phyloP scores from a whole-genome alignment of 768 basidiomycete species.

The Amanita rimosa region DNA sequence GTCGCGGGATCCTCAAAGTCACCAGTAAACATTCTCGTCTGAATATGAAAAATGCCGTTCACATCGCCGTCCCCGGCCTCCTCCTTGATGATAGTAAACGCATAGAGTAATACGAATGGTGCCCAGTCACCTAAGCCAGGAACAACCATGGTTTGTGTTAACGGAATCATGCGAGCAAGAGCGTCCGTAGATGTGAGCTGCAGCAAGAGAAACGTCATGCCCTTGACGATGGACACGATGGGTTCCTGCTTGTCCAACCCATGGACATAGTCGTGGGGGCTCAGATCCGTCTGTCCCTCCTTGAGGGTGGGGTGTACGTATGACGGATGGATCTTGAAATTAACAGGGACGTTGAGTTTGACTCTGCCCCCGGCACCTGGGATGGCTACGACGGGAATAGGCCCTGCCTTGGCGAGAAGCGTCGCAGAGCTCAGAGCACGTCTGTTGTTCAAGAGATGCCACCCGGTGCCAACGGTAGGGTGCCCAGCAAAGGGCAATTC shows the following conservation, averaged over 20 bases:
- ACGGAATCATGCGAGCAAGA: constrained; percentile 19
- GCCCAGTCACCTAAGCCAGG: constrained; percentile 28
- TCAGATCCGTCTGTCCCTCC: constrained; percentile 17
- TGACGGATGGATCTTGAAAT: constrained; percentile 28
- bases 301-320: constrained; percentile 17
- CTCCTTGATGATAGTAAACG: constrained; percentile 22
- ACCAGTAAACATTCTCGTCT: constrained; percentile 31
- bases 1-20: constrained; percentile 33
- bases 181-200: constrained; percentile 26
- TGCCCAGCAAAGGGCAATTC: constrained; percentile 29
- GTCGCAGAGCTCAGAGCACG: constrained; percentile 12
- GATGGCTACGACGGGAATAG: constrained; percentile 21
- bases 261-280: constrained; percentile 23
- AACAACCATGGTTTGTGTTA: constrained; percentile 14
- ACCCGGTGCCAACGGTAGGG: constrained; percentile 32
- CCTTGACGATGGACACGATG: constrained; percentile 33
- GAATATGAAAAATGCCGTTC: constrained; percentile 9
- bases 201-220: constrained; percentile 32
- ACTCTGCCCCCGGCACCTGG: too few relatives aligned
- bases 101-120: constrained; percentile 24
- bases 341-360: constrained; percentile 24
- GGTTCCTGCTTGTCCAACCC: constrained; percentile 21
- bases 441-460: constrained; percentile 23
- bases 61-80: constrained; percentile 10
- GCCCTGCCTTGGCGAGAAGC: constrained; percentile 20